These are phyloP conservation scores for Fraxinus cuspidata DNA, from an alignment of 257 asterid species.

Conservation along the genomic window DNA sequence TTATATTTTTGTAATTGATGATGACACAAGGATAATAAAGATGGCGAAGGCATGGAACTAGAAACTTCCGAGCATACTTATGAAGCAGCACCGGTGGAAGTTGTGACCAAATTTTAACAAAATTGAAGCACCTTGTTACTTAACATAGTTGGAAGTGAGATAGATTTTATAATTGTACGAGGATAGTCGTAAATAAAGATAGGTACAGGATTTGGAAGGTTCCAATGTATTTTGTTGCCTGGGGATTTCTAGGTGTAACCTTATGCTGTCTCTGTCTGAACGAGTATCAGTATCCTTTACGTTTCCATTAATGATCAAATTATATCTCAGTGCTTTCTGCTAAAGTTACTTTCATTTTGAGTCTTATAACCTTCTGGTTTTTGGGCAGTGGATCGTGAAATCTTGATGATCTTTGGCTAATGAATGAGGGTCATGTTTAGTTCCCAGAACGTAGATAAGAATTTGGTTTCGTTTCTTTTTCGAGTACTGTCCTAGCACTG, in stretches of 20 bases:
- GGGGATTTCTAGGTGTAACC: neutral
- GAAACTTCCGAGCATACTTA: slow-evolving; percentile 45
- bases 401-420: neutral
- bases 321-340: no score
- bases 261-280: no score
- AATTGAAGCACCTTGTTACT: neutral
- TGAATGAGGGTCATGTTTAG: neutral
- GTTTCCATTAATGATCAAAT: no score
- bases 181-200: slow-evolving; percentile 46
- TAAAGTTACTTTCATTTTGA: no score
- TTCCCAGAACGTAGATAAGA: neutral
- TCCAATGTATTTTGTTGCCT: neutral
- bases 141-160: slow-evolving; percentile 12
- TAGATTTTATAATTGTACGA: slow-evolving; percentile 20
- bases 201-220: slow-evolving; percentile 23
- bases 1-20: no score
- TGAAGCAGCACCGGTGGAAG: slow-evolving; percentile 43
- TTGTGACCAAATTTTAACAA: slow-evolving; percentile 18
- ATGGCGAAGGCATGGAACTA: slow-evolving; percentile 21
- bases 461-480: neutral
- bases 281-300: no score
- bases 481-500: neutral
- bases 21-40: no score
- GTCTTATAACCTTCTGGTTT: no score
- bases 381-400: neutral